Percentiles rank a stretch among this genome's conserved stretches.
Conservation (phyloP, 2,329 filamentous ascomycete species). For the Neonectria faginata region DNA sequence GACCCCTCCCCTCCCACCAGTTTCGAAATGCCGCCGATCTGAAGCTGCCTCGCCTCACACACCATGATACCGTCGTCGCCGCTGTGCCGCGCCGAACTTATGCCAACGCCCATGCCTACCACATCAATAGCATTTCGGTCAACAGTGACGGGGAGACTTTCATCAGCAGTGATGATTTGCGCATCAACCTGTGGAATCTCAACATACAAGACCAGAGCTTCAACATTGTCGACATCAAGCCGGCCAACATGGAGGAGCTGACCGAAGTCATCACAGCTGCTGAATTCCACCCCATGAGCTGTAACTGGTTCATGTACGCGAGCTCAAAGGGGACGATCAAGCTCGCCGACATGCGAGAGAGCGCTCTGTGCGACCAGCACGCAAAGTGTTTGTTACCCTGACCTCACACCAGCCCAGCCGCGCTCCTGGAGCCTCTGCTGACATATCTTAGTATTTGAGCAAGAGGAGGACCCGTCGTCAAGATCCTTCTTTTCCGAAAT, state of each 20-base stretch:
- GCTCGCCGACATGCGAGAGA: conserved; percentile 97
- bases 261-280: conserved; percentile 99
- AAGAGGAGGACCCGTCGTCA: conserved; percentile 97
- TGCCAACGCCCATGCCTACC: conserved; percentile 97
- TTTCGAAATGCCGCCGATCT: conserved; percentile 87
- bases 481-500: conserved; percentile 99
- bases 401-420: background rate
- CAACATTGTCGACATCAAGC: conserved; percentile 99
- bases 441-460: conserved; percentile 83
- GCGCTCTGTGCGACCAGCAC: conserved; percentile 94
- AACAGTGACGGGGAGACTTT: conserved; percentile 99
- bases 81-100: conserved; percentile 96
- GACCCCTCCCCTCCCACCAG: conserved; percentile 73
- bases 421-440: conserved; percentile 32
- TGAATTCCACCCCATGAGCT: conserved; percentile 96
- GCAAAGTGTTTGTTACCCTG: conserved; percentile 77
- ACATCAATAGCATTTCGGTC: conserved; percentile 99
- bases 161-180: conserved; percentile 97
- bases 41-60: conserved; percentile 94
- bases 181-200: conserved; percentile 98
- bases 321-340: conserved; percentile 99
- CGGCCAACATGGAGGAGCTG: conserved; percentile 99
- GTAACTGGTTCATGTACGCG: conserved; percentile 99
- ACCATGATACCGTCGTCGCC: conserved; percentile 97
- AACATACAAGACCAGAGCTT: conserved; percentile 99